These are phyloP conservation scores for Lichtheimia ornata DNA, from an alignment of 371 early-diverging fungal species.

Conservation along the genomic window DNA sequence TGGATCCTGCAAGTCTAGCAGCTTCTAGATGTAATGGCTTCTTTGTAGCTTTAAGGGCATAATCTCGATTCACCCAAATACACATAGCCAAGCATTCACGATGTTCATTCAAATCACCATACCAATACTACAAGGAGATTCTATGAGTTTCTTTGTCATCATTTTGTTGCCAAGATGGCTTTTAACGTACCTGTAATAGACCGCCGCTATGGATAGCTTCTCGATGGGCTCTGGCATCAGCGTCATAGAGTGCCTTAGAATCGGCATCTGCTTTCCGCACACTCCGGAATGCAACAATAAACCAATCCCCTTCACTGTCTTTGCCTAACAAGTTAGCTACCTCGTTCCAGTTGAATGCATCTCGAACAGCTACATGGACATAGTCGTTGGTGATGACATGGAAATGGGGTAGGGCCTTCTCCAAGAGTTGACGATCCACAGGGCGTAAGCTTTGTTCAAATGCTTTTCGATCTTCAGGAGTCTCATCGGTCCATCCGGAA, in stretches of 20 bases:
- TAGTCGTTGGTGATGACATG: constrained; percentile 29
- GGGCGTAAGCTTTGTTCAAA: constrained; percentile 20
- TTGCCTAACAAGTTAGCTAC: constrained; percentile 20
- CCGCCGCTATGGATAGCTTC: constrained; percentile 53
- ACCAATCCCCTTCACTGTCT: constrained; percentile 38
- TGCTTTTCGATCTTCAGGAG: constrained; percentile 11
- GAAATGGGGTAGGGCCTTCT: constrained; percentile 24
- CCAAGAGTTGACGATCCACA: constrained; percentile 25
- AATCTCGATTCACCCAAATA: constrained; percentile 47
- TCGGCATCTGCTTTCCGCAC: constrained; percentile 41
- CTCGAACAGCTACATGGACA: constrained; percentile 14
- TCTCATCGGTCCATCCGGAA: constrained; percentile 19
- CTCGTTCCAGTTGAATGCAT: constrained; percentile 37
- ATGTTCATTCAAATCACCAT: constrained; percentile 46
- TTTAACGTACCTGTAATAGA: constrained; percentile 34
- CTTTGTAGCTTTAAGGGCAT: constrained; percentile 40
- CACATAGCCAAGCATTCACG: constrained; percentile 55
- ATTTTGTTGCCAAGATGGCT: not conserved
- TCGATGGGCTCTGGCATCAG: constrained; percentile 45
- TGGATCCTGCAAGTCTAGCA: constrained; percentile 32
- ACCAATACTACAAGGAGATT: constrained; percentile 43
- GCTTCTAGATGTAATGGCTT: constrained; percentile 43
- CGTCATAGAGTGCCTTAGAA: constrained; percentile 35
- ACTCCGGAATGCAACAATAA: constrained; percentile 50
- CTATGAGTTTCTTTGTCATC: not conserved